Evolutionary conservation across 192 early-diverging fungal species (phyloP), one percentile per base, ranked within the genome.

Genomic region (Geranomyces michiganensis): DNA sequence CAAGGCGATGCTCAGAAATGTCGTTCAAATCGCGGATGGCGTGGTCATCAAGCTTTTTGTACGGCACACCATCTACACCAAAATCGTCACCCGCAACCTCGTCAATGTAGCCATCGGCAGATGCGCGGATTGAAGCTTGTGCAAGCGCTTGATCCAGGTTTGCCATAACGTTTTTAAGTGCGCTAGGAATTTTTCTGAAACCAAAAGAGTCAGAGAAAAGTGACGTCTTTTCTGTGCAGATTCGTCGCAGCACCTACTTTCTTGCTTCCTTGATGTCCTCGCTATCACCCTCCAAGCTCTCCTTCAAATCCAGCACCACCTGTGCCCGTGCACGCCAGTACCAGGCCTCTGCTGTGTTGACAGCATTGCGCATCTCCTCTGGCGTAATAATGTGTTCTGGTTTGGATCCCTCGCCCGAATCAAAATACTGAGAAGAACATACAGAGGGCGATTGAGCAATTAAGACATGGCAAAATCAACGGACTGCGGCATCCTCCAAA

Each of bases 301-400:
- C 76, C 55, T 84, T 77, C 31, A 87, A 62, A 15, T 79, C 77
- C 48, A 87, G 67, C n/a, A 89, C 77, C 0, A 79, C 75, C 68
- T 89, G 88, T 8, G 86, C 84, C 0, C 79, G 72, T 9, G 84
- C 81, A 24, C 88, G 68, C 88, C 88, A 89, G 49, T 81, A 75
- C 88, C 88, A 89, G 15, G 86, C 88, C 73, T 89, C 88, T 10
- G 86, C 72, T 1, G 48, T 61, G 62, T 81, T 76, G 8, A 89
- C 65, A 1, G 67, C 74, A 21, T 69, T 71, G 19, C 56, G 65
- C 6, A 79, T 33, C 9, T 75, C 75, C 9, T 60, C 49, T n/a
- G 41, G 21, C n/a, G 67, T 55, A 1, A 75, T 64, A 2, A 62
- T 46, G 68, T 80, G 80, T 13, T 76, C 65, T 56, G 76, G 73